Evolutionary conservation across 768 basidiomycete species (phyloP), one percentile per base, ranked within the genome.

Genomic region (Chalciporus piperatus): DNA sequence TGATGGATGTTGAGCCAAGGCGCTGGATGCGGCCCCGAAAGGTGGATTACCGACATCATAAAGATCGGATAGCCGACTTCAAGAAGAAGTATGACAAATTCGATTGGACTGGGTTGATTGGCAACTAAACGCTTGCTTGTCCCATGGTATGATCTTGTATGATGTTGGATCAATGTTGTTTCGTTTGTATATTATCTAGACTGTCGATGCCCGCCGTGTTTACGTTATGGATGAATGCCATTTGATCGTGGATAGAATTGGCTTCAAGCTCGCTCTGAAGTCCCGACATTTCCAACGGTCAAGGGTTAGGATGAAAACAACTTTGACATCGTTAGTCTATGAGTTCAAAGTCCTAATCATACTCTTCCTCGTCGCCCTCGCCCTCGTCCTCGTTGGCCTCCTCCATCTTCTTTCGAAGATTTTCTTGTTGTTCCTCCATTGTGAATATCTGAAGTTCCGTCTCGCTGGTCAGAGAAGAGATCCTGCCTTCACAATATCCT

Each of bases 1-100:
- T 97, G 50, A 73, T 99, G 44, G 93, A 92, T 12, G 64, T 97
- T 35, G 93, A 96, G 63, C 84, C 95, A 2, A 74, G 92, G 49
- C 77, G 77, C 58, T 99, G 96, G 96, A 73, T 88, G 47, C 78
- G 84, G 58, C 94, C 96, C 3, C 79, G 80, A 59, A 77, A 79
- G 56, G 71, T 93, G 41, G 93, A 96, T 59, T 78, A 78, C 35
- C 72, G 79, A 43, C 76, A 78, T 54, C 87, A 93, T 64, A 80
- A 79, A 57, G 82, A 87, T 45, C 76, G 95, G 46, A 82, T 90
- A 46, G 72, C 73, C 28, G 72, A 72, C 52, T 89, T 93, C 67
- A 87, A 82, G 70, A 78, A 79, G 58, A 82, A 76, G 68, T 98
- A 95, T 64, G 83, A 81, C 23, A 80, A 77, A 68, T 88, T 78